Conservation (phyloP, 192 early-diverging fungal genomes). For the Backusella sp. region DNA sequence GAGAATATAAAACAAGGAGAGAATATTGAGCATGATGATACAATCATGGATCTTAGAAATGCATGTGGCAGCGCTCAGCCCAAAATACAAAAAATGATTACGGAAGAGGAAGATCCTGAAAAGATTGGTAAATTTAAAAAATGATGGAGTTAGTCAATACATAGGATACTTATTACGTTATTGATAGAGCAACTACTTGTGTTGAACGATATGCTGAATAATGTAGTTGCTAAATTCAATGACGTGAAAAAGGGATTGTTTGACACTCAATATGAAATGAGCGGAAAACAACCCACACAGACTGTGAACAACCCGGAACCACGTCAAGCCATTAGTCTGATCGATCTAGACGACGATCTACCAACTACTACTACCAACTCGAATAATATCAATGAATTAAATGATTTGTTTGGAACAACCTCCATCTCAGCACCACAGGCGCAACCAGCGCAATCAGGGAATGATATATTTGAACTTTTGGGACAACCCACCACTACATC, state of each 20-base stretch:
- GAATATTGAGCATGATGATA: conserved; percentile 46
- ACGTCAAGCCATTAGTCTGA: conserved; percentile 42
- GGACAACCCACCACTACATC: neutral
- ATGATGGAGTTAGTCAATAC: too few relatives aligned
- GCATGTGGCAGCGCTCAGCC: conserved; percentile 69
- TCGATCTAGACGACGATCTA: conserved; percentile 43
- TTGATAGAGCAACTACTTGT: conserved; percentile 60
- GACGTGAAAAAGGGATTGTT: conserved; percentile 51
- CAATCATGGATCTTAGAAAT: conserved; percentile 56
- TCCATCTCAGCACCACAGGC: neutral
- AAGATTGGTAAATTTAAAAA: conserved; percentile 55
- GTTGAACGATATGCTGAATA: conserved; percentile 80
- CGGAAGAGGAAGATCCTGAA: conserved; percentile 70
- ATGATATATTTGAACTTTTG: conserved; percentile 30
- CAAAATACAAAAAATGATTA: conserved; percentile 73
- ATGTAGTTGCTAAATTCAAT: conserved; percentile 69
- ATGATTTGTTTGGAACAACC: conserved; percentile 20
- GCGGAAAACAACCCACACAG: conserved; percentile 17
- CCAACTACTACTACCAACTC: neutral
- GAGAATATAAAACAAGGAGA: conserved; percentile 62
- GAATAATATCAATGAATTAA: conserved; percentile 18
- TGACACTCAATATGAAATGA: conserved; percentile 36
- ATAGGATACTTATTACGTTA: too few relatives aligned
- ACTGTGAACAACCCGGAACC: conserved; percentile 5
- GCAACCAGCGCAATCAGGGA: neutral